Evolutionary conservation across 75 land plant species (phyloP).

Genomic region (Azolla pinnata): DNA sequence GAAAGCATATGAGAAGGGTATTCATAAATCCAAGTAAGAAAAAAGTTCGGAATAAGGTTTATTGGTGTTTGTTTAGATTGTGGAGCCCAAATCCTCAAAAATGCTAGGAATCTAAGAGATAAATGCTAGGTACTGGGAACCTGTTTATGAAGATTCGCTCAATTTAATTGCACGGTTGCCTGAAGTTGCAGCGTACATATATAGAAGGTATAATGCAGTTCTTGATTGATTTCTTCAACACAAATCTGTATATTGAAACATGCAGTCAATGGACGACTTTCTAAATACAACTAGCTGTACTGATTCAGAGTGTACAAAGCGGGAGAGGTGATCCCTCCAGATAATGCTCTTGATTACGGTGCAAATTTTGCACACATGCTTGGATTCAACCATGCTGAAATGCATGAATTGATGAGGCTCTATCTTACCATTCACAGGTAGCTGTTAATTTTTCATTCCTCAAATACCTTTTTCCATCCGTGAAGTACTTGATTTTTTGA

Average conservation of each 20-base stretch:
- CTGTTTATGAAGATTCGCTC: slow-evolving; percentile 81
- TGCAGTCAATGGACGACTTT: background rate
- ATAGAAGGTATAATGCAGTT: slow-evolving; percentile 47
- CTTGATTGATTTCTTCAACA: background rate
- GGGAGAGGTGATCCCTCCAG: slow-evolving; percentile 52
- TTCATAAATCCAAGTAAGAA: slow-evolving; percentile 71
- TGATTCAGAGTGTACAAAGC: slow-evolving; percentile 60
- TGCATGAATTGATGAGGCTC: slow-evolving; percentile 92
- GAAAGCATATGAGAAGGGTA: slow-evolving; percentile 90
- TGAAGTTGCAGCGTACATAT: slow-evolving; percentile 70
- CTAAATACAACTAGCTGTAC: background rate
- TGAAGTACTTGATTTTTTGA: no score
- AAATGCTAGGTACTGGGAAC: slow-evolving; percentile 91
- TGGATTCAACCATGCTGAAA: slow-evolving; percentile 64
- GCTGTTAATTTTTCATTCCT: no score
- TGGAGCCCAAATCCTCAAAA: no score
- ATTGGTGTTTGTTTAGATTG: no score
- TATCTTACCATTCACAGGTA: slow-evolving; percentile 94
- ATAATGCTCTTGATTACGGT: slow-evolving; percentile 80
- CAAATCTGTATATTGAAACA: background rate
- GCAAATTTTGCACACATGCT: slow-evolving; percentile 95
- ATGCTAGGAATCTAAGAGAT: no score
- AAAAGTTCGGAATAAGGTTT: background rate
- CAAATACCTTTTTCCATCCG: no score
- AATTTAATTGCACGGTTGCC: slow-evolving; percentile 89